Evolutionary conservation across 495 filamentous ascomycete species (phyloP).

Genomic region (Pyronema domesticum): DNA sequence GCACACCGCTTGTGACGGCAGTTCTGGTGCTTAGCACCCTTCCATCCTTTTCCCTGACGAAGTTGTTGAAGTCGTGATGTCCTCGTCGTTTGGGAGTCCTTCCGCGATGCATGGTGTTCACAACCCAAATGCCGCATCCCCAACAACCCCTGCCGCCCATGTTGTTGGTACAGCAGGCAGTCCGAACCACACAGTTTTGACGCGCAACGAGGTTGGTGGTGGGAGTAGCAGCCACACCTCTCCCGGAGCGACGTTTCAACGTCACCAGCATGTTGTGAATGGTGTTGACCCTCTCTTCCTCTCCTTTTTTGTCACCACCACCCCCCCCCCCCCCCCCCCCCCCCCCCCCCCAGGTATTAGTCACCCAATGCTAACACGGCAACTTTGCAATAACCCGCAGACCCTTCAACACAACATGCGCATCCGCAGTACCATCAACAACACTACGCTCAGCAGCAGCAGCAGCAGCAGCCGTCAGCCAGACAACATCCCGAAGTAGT

Average conservation of each 20-base stretch:
- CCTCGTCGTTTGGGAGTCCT: constrained; percentile 18
- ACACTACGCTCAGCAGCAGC: too few relatives aligned
- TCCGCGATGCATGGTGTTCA: constrained; percentile 24
- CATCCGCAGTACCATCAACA: neutral
- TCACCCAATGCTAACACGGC: constrained; percentile 3
- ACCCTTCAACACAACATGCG: neutral
- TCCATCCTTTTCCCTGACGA: too few relatives aligned
- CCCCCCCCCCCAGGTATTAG: neutral
- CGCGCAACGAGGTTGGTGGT: constrained; percentile 1
- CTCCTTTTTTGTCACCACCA: neutral
- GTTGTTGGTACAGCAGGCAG: constrained; percentile 17
- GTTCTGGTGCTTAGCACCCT: neutral
- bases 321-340: too few relatives aligned
- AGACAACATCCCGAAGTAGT: constrained; percentile 17
- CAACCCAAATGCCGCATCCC: constrained; percentile 6
- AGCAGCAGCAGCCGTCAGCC: neutral
- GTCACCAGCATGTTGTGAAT: constrained; percentile 20
- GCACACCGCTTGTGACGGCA: neutral
- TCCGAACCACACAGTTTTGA: constrained; percentile 1
- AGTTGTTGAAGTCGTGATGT: constrained; percentile 2
- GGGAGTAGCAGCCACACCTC: constrained; percentile 13
- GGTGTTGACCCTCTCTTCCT: constrained; percentile 11
- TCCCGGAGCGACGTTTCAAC: constrained; percentile 13
- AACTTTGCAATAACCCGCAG: neutral
- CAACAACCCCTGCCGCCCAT: constrained; percentile 19